These are phyloP conservation scores for Trichoderma semiorbis DNA, from an alignment of 2,329 filamentous ascomycete species.

Conservation along the genomic window DNA sequence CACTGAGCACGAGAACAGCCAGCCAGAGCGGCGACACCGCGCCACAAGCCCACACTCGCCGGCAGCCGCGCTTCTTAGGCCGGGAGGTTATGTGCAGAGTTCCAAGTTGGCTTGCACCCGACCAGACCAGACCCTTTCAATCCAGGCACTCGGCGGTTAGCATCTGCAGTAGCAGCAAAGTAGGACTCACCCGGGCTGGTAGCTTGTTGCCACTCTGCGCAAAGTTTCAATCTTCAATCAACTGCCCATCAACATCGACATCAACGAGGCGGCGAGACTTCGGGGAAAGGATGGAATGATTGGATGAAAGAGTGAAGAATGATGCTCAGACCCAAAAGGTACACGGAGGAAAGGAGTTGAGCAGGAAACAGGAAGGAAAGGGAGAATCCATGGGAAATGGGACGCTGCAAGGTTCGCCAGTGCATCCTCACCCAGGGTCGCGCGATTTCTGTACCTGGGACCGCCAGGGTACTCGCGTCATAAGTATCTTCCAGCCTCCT, in stretches of 20 bases:
- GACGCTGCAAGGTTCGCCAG: constrained; percentile 8
- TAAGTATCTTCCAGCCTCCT: background rate
- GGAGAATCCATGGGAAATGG: constrained; percentile 7
- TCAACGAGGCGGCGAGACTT: background rate
- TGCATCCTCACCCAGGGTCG: background rate
- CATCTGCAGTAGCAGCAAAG: background rate
- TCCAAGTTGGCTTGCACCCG: background rate
- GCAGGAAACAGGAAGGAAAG: constrained; percentile 3
- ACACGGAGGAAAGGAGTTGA: constrained; percentile 1
- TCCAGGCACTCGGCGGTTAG: constrained; percentile 8
- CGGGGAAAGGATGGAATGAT: background rate
- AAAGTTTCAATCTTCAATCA: too few species aligned
- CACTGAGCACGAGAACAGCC: background rate
- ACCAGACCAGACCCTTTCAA: background rate
- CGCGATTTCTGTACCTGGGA: background rate
- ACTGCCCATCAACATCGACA: too few species aligned
- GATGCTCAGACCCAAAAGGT: background rate
- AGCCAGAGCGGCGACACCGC: constrained; percentile 8
- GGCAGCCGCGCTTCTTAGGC: background rate
- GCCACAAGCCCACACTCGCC: constrained; percentile 6
- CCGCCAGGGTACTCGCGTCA: background rate
- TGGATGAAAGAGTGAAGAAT: background rate
- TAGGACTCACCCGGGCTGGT: constrained; percentile 2
- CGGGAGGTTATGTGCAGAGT: background rate
- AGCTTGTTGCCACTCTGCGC: background rate